Evolutionary conservation across 208 protist species (phyloP).

Genomic region (Trypanosoma brucei): DNA sequence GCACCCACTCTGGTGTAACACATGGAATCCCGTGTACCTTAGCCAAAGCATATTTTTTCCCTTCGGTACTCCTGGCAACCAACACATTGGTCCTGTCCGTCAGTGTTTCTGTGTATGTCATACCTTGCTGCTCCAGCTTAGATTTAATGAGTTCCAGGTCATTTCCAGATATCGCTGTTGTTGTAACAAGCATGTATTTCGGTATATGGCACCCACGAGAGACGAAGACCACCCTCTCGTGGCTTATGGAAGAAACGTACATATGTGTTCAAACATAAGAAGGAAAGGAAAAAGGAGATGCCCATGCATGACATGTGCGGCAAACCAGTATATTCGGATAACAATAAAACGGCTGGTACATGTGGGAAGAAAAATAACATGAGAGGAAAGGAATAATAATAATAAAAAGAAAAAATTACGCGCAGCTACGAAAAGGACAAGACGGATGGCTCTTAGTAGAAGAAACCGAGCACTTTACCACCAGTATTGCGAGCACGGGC

Average conservation of each 20-base stretch:
- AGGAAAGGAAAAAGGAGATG: too few species aligned
- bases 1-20: slow-evolving; percentile 45
- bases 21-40: slow-evolving; percentile 50
- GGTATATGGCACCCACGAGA: background rate
- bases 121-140: slow-evolving; percentile 19
- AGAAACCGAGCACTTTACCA: slow-evolving; percentile 99
- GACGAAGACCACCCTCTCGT: background rate
- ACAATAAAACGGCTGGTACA: background rate
- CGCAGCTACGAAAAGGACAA: slow-evolving; percentile 1
- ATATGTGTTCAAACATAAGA: too few species aligned
- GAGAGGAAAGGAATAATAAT: background rate
- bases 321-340: too few species aligned
- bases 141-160: slow-evolving; percentile 33
- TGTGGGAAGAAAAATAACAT: slow-evolving; percentile 4
- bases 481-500: slow-evolving; percentile 97
- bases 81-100: slow-evolving; percentile 40
- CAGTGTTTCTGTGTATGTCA: slow-evolving; percentile 37
- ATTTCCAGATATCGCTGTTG: slow-evolving; percentile 50
- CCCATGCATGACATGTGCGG: too few species aligned
- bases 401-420: slow-evolving; percentile 1
- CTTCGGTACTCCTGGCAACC: slow-evolving; percentile 28
- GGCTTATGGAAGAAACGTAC: too few species aligned
- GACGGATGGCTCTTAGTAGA: slow-evolving; percentile 93
- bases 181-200: slow-evolving; percentile 46
- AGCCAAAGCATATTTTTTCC: slow-evolving; percentile 44